A percentile compares a stretch with the other conserved stretches of the same genome.
These are phyloP conservation scores for Ceratocystis papillata DNA, from an alignment of 2,329 filamentous ascomycete species.

Conservation along the genomic window DNA sequence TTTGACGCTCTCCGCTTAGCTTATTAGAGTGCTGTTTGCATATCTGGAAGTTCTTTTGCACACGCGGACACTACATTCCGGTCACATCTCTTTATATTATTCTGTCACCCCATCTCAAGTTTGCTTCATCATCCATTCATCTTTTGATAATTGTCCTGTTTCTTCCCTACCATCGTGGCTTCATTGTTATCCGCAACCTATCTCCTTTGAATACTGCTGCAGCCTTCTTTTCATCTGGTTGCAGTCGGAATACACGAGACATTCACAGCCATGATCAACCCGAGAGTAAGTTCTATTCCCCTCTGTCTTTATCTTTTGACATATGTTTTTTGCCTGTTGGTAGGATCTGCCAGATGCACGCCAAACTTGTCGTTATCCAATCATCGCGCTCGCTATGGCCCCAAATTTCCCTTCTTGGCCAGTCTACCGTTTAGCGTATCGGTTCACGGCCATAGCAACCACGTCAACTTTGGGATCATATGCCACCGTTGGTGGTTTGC, in stretches of 20 bases:
- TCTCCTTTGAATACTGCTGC: neutral
- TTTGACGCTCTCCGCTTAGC: neutral
- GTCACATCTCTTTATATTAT: conserved; percentile 7
- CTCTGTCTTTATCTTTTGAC: neutral
- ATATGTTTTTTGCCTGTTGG: neutral
- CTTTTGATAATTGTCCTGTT: neutral
- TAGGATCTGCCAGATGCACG: conserved; percentile 18
- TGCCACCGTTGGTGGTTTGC: neutral
- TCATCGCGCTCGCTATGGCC: conserved; percentile 14
- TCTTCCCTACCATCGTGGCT: neutral
- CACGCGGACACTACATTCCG: neutral
- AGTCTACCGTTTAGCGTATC: conserved; percentile 14
- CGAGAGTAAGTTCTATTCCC: conserved; percentile 16
- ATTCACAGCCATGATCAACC: conserved; percentile 13
- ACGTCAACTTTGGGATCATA: neutral
- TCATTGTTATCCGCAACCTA: neutral
- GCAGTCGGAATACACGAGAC: neutral
- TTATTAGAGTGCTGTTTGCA: neutral
- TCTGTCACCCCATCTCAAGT: neutral
- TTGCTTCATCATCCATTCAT: neutral
- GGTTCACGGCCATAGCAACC: neutral
- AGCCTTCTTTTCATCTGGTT: neutral
- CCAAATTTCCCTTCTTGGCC: conserved; percentile 23
- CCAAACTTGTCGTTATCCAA: conserved; percentile 17
- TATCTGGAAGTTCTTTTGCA: neutral